Evolutionary conservation across 108 stramenopile species (phyloP).

Genomic region (Skeletonema marinoi): DNA sequence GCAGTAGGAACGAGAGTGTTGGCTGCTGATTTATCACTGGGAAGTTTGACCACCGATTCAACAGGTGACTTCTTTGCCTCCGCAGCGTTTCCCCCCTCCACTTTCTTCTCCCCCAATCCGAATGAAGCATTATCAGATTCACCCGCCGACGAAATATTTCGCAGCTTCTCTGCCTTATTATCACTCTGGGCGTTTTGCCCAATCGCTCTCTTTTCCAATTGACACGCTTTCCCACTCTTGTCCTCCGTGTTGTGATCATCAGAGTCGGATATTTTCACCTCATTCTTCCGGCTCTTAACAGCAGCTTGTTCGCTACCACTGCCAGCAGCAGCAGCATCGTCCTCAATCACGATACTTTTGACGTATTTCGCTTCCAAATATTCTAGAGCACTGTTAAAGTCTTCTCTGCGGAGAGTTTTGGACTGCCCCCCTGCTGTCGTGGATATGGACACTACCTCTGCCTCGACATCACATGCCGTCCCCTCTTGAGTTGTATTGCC

Average conservation of each 20-base stretch:
- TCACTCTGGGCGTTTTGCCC: background rate
- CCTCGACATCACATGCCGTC: background rate
- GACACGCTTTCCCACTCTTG: no score
- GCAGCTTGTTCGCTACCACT: background rate
- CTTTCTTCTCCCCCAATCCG: background rate
- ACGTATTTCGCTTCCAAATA: slow-evolving; percentile 1
- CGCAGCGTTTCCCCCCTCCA: background rate
- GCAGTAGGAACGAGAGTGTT: background rate
- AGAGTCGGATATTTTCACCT: background rate
- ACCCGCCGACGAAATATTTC: background rate
- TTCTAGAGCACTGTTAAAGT: background rate
- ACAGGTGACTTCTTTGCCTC: background rate
- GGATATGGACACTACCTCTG: background rate
- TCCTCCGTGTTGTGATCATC: background rate
- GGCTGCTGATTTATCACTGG: background rate
- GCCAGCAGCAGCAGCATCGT: background rate
- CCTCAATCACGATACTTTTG: background rate
- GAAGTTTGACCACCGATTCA: background rate
- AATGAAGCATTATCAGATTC: background rate
- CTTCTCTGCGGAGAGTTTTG: background rate
- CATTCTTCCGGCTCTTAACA: background rate
- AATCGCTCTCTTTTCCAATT: background rate
- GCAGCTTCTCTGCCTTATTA: background rate
- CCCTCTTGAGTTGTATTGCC: background rate
- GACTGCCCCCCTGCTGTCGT: background rate